phyloP scores from a whole-genome alignment of 441 rosid species.

The Arabidopsis lyrata region DNA sequence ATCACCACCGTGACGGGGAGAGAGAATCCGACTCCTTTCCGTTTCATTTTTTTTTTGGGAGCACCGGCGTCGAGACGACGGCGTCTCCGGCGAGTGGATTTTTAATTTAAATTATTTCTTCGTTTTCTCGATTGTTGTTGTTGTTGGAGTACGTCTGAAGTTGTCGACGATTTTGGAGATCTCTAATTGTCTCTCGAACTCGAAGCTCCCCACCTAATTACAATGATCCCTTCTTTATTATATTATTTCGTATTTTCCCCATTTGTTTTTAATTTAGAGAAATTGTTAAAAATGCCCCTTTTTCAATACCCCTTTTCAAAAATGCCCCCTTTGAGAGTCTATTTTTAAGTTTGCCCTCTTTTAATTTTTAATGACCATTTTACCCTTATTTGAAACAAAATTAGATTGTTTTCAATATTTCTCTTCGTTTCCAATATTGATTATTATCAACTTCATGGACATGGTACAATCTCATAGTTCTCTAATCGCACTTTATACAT shows the following conservation, averaged over 20 bases:
- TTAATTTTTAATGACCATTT: too few relatives aligned
- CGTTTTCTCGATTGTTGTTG: constrained; percentile 27
- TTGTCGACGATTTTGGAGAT: constrained; percentile 36
- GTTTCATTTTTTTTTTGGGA: constrained; percentile 57
- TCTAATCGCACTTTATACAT: too few relatives aligned
- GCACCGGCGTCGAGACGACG: constrained; percentile 75
- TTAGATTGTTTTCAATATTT: too few relatives aligned
- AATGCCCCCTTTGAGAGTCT: too few relatives aligned
- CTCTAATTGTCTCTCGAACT: constrained; percentile 27
- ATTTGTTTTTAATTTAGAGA: not conserved
- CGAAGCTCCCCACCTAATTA: constrained; percentile 30
- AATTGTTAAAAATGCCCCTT: too few relatives aligned
- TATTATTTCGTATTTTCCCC: constrained; percentile 24
- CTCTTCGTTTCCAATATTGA: too few relatives aligned
- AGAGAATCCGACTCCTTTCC: constrained; percentile 57
- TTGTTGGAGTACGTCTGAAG: constrained; percentile 42
- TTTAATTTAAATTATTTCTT: not conserved
- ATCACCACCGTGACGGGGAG: constrained; percentile 71
- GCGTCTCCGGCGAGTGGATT: constrained; percentile 56
- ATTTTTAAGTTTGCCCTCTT: too few relatives aligned
- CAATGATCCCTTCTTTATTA: constrained; percentile 16
- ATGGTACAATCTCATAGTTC: too few relatives aligned
- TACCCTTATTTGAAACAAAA: too few relatives aligned
- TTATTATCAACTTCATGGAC: too few relatives aligned
- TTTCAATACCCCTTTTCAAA: too few relatives aligned